Evolutionary conservation across 2,329 filamentous ascomycete genomes (phyloP), one percentile per base, ranked within the genome.

Genomic region (Didymella lethalis): DNA sequence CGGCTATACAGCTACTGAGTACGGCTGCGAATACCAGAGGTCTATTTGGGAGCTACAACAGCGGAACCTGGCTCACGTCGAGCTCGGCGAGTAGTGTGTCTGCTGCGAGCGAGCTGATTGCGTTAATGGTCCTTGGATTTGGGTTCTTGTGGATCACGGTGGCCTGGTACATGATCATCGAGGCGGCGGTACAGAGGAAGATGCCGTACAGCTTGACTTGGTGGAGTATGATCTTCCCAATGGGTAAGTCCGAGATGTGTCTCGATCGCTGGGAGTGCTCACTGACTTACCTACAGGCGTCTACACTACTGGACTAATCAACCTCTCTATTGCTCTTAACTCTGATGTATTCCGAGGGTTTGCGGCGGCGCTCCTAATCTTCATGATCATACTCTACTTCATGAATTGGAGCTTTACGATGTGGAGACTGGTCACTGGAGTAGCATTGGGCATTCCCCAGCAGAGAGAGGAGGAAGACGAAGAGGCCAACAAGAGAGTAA

Each of bases 211-310:
- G 49, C 20, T 36, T 67, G 48, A 57, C 63, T n/a, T 65, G 62
- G 63, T 64, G 62, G 60, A 64, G 57, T 16, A 46, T 64, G 56
- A 64, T 65, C 8, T 70, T 63, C 43, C 66, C 66, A 18, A 67
- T 63, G 59, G 57, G 57, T 64, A 60, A 34, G 59, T 32, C 3
- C 1, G 34, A 16, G 6, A 16, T 31, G 23, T 10, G 4, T 2
- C 7, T 38, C 7, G 11, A 32, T 12, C 25, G 32, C 10, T 41
- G 20, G 26, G n/a, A 28, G 14, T 32, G 48, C 12, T 50, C 4
- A 23, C 41, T 59, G 14, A 52, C 20, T 8, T 34, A 2, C 12
- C 41, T 57, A 2, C 38, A 66, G 58, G 59, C 51, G 60, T 64
- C 3, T 63, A 61, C 48, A 64, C 59, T 16, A 63, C 64, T 7